A percentile compares a stretch with the other conserved stretches of the same genome.
Evolutionary conservation across 306 rosid species (phyloP).

Genomic region (Prunus kanzakura): DNA sequence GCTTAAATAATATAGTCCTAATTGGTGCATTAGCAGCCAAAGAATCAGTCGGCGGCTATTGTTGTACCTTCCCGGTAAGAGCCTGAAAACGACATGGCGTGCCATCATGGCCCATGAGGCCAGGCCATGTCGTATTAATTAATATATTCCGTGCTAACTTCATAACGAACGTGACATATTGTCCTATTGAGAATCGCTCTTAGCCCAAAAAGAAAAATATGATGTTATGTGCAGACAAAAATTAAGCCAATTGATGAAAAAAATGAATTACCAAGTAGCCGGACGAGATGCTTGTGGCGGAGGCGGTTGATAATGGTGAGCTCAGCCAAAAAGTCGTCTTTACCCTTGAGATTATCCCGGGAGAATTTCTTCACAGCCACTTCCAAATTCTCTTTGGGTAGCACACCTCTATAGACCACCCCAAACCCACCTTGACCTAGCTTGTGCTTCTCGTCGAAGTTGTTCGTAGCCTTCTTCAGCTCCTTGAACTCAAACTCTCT

Average conservation of each 20-base stretch:
- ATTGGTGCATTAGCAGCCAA: neutral
- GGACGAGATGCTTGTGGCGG: slow-evolving; percentile 73
- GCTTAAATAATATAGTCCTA: neutral
- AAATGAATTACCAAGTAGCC: slow-evolving; percentile 39
- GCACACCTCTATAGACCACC: slow-evolving; percentile 52
- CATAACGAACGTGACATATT: neutral
- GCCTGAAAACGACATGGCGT: slow-evolving; percentile 1
- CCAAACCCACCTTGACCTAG: slow-evolving; percentile 78
- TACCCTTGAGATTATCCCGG: slow-evolving; percentile 53
- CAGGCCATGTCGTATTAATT: too few relatives aligned
- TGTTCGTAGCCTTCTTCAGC: slow-evolving; percentile 65
- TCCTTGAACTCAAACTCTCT: slow-evolving; percentile 55
- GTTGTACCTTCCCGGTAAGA: too few relatives aligned
- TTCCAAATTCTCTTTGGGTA: slow-evolving; percentile 40
- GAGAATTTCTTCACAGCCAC: slow-evolving; percentile 77
- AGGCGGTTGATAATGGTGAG: slow-evolving; percentile 76
- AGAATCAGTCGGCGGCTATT: neutral
- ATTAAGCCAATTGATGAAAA: neutral
- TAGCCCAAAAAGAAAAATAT: too few relatives aligned
- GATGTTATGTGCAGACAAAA: neutral
- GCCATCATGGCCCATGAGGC: neutral
- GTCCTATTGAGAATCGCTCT: neutral
- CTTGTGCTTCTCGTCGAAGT: slow-evolving; percentile 52
- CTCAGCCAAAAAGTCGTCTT: slow-evolving; percentile 76
- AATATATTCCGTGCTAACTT: neutral